These are phyloP conservation scores for Pistacia integerrima DNA, from an alignment of 345 rosid species.

Conservation along the genomic window DNA sequence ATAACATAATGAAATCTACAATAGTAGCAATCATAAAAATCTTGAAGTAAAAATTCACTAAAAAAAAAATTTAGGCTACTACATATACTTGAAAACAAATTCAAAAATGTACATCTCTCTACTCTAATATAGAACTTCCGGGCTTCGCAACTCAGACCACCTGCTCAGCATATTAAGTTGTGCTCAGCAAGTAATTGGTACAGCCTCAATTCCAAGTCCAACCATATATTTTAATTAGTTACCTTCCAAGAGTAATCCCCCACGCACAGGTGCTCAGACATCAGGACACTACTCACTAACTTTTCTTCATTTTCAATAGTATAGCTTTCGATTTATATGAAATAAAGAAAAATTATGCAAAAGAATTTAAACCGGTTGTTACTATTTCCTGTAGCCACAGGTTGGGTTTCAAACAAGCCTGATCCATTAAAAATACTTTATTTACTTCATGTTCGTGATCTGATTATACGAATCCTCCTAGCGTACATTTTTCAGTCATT, in stretches of 20 bases:
- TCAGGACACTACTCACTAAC: background rate
- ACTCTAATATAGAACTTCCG: background rate
- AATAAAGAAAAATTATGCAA: no score
- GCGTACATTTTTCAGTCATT: no score
- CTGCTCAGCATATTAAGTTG: background rate
- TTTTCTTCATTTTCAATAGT: no score
- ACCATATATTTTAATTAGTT: no score
- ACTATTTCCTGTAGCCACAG: background rate
- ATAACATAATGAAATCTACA: background rate
- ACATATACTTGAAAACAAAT: background rate
- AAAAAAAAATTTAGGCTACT: background rate
- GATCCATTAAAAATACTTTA: no score
- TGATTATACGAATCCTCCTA: no score
- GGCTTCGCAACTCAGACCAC: no score
- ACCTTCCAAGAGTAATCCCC: no score
- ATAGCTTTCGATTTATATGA: no score
- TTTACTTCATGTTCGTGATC: no score
- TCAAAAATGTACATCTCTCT: background rate
- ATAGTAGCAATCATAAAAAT: background rate
- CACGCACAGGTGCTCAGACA: background rate
- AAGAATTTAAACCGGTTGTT: background rate
- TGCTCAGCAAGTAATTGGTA: background rate
- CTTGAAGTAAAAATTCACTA: no score
- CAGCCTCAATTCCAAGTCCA: background rate
- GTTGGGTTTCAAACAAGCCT: background rate